Evolutionary conservation across 805 yeast genomes (phyloP), one percentile per base, ranked within the genome.

Genomic region (Schwanniomyces occidentalis): DNA sequence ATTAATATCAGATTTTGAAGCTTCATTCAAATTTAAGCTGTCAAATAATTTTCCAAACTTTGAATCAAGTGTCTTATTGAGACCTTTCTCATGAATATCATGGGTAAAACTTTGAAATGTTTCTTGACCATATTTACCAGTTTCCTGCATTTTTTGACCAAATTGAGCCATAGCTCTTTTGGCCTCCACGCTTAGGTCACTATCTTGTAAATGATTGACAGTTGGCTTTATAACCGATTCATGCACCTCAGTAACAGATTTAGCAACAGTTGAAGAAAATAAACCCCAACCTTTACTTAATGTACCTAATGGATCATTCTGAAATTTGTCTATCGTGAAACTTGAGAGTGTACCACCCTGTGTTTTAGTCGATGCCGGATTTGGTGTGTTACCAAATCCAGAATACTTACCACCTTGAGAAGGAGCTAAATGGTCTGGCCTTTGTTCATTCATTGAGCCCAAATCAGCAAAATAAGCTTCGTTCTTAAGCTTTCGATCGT

Each of bases 141-240:
- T 87, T 47, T 89, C 95, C 57, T 85, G 95, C 66, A 91, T 85
- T 54, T 81, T 88, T 56, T 86, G 95, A 30, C 97, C 96, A 65
- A 91, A 93, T 68, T 93, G 97, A 40, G 87, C 82, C 76, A 95
- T 86, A n/a, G 98, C 98, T 48, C 88, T 78, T 44, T 76, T 80
- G 4, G 98, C 93, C 53, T 88, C 95, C 36, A 63, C 69, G 16
- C 95, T 79, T 27, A 86, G 60, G 40, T 93, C 98, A 42, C 85
- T 78, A 42, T 81, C 88, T 42, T 65, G 71, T 48, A 93, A 71
- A 52, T 85, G 89, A 54, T 80, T 80, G 56, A 88, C 73, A 29
- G 93, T 80, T n/a, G 99, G 99, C 56, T 86, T 87, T 46, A 93
- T 89, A 33, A 89, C 95, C 6, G 80, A 64, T 51, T 90, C 95